Percentiles rank a stretch among this genome's conserved stretches.
phyloP scores from a whole-genome alignment of 1,139 yeast species.

The Saccharomyces uvarum region DNA sequence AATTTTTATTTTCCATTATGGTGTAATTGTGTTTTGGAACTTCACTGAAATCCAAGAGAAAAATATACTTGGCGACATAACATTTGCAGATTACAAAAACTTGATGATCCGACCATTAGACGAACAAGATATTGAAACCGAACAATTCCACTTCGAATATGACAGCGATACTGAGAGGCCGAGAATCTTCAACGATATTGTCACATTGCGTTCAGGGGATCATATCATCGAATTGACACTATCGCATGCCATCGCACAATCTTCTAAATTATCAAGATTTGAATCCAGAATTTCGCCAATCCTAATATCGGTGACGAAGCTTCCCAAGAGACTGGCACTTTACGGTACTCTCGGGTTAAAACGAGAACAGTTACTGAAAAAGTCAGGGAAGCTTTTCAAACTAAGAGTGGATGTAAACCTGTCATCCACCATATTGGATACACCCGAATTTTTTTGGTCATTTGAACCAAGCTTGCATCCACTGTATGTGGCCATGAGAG shows the following conservation, averaged over 20 bases:
- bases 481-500: constrained; percentile 78
- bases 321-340: constrained; percentile 82
- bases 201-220: constrained; percentile 82
- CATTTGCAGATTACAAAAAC: constrained; percentile 43
- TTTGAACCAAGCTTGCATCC: constrained; percentile 94
- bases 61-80: constrained; percentile 83
- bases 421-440: constrained; percentile 82
- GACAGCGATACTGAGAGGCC: constrained; percentile 77
- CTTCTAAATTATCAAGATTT: constrained; percentile 81
- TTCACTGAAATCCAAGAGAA: constrained; percentile 88
- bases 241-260: constrained; percentile 96
- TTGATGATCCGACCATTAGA: constrained; percentile 68
- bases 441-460: constrained; percentile 96
- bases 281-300: constrained; percentile 86
- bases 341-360: constrained; percentile 80
- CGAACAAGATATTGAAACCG: constrained; percentile 90
- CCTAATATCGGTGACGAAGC: constrained; percentile 72
- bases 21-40: constrained; percentile 96
- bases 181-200: constrained; percentile 87
- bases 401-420: constrained; percentile 87
- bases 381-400: constrained; percentile 84
- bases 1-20: constrained; percentile 81
- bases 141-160: constrained; percentile 89
- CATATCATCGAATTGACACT: constrained; percentile 86
- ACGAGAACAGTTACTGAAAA: constrained; percentile 70